Conservation (phyloP, 2,329 filamentous ascomycete genomes). For the Penicillium sp. region DNA sequence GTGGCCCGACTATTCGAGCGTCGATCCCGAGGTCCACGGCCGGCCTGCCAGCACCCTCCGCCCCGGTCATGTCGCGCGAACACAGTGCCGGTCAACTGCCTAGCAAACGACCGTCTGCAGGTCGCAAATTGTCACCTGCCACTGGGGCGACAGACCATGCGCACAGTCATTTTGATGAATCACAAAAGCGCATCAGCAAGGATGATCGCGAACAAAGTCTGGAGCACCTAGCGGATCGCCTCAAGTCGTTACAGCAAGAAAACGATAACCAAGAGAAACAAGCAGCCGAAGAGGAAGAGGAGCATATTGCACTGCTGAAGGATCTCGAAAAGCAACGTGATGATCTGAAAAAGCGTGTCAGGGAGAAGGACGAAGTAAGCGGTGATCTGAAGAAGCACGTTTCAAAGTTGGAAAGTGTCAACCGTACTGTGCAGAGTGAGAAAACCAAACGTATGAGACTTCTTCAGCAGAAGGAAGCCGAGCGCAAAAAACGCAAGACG, state of each 20-base stretch:
- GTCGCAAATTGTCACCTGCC: conserved; percentile 72
- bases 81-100: conserved; percentile 55
- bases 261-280: conserved; percentile 74
- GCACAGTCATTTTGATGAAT: conserved; percentile 42
- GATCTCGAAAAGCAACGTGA: conserved; percentile 76
- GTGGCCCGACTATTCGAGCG: conserved; percentile 50
- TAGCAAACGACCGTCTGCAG: conserved; percentile 65
- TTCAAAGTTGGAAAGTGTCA: conserved; percentile 74
- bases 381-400: conserved; percentile 79
- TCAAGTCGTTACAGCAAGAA: conserved; percentile 77
- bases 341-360: conserved; percentile 71
- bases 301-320: conserved; percentile 63
- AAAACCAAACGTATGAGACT: conserved; percentile 71
- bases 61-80: conserved; percentile 64
- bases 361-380: conserved; percentile 88
- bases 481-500: conserved; percentile 60
- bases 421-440: conserved; percentile 75
- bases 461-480: conserved; percentile 60
- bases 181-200: conserved; percentile 34
- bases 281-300: conserved; percentile 66
- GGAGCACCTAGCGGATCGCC: conserved; percentile 74
- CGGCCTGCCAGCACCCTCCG: conserved; percentile 60
- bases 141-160: conserved; percentile 46
- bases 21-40: conserved; percentile 53
- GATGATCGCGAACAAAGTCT: conserved; percentile 65